Conservation (phyloP, 192 early-diverging fungal genomes). For the Coemansia sp. region DNA sequence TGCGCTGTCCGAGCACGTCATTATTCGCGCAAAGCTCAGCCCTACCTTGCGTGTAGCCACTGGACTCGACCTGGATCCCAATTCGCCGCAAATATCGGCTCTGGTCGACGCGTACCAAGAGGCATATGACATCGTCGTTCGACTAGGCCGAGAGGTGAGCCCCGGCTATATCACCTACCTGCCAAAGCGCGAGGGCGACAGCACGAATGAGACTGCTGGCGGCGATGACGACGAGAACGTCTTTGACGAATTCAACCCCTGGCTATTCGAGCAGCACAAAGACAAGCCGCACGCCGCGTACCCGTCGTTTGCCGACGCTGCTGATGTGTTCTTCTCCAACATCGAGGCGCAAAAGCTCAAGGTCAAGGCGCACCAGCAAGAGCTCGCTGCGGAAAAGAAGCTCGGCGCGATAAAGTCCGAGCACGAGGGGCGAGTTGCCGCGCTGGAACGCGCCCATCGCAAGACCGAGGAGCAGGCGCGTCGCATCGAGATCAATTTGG, state of each 20-base stretch:
- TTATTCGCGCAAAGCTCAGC: slow-evolving; percentile 67
- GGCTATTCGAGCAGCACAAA: slow-evolving; percentile 67
- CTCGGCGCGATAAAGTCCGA: slow-evolving; percentile 79
- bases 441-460: slow-evolving; percentile 74
- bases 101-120: slow-evolving; percentile 70
- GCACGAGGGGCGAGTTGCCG: slow-evolving; percentile 77
- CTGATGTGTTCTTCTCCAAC: slow-evolving; percentile 93
- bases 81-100: slow-evolving; percentile 61
- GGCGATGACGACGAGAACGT: slow-evolving; percentile 15
- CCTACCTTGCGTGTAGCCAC: slow-evolving; percentile 64
- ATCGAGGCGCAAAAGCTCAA: slow-evolving; percentile 85
- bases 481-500: slow-evolving; percentile 83
- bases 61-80: slow-evolving; percentile 59
- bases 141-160: slow-evolving; percentile 48
- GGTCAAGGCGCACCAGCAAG: slow-evolving; percentile 70
- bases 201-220: neutral
- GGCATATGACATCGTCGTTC: slow-evolving; percentile 71
- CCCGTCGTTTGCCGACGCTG: slow-evolving; percentile 78
- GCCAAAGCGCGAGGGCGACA: neutral
- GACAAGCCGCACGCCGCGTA: slow-evolving; percentile 62
- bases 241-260: slow-evolving; percentile 73
- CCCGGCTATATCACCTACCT: slow-evolving; percentile 47
- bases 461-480: slow-evolving; percentile 75
- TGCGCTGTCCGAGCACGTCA: slow-evolving; percentile 83
- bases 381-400: slow-evolving; percentile 78